Evolutionary conservation across 257 asterid genomes (phyloP).

Genomic region (Primulina eburnea): DNA sequence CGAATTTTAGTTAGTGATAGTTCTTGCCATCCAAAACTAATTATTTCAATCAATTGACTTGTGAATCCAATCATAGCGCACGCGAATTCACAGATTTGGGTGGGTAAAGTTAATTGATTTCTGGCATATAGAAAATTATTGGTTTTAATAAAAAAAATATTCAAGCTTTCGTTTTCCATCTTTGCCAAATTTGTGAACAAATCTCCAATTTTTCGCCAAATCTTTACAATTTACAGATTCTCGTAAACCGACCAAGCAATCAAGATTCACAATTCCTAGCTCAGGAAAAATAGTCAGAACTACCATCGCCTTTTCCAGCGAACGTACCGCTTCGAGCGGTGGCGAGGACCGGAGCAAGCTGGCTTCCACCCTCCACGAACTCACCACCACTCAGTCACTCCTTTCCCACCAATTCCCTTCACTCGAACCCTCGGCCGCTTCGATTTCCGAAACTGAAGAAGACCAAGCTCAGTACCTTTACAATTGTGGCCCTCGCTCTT

Average conservation of each 20-base stretch:
- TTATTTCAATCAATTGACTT: too few species aligned
- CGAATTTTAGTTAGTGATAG: too few species aligned
- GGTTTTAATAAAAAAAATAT: too few species aligned
- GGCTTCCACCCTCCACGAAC: constrained; percentile 37
- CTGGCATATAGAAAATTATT: too few species aligned
- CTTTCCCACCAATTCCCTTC: constrained; percentile 44
- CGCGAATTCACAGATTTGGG: too few species aligned
- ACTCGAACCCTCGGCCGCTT: constrained; percentile 40
- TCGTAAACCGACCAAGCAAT: constrained; percentile 15
- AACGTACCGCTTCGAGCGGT: constrained; percentile 36
- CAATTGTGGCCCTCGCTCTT: constrained; percentile 64
- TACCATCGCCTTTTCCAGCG: constrained; percentile 4
- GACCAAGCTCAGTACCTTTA: constrained; percentile 68
- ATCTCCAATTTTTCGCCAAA: not conserved
- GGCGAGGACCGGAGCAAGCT: constrained; percentile 59
- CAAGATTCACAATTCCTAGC: constrained; percentile 30
- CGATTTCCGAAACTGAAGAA: constrained; percentile 46
- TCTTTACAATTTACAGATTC: not conserved
- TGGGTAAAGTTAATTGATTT: too few species aligned
- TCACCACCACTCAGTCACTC: constrained; percentile 45
- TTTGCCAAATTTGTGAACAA: too few species aligned
- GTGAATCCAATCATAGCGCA: too few species aligned
- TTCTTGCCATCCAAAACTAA: too few species aligned
- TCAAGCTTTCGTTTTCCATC: too few species aligned
- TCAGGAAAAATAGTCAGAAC: constrained; percentile 35